phyloP scores from a whole-genome alignment of 2,329 filamentous ascomycete genomes.

The Arthrobotrys sinensis region DNA sequence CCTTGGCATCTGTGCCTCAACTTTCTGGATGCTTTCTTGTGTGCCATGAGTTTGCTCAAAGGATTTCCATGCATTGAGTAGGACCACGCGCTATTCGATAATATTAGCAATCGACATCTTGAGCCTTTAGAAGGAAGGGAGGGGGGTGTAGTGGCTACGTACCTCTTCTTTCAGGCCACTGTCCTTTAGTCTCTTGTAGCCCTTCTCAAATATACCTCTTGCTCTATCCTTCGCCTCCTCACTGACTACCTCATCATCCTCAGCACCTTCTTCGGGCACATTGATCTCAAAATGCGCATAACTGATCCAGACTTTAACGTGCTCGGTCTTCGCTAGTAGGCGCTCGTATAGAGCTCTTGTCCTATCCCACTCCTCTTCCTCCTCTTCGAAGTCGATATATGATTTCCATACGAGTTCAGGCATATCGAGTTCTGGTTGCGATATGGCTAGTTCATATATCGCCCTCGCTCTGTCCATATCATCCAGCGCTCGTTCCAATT shows the following conservation, averaged over 20 bases:
- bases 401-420: slow-evolving; percentile 97
- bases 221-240: slow-evolving; percentile 87
- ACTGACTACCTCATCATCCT: slow-evolving; percentile 77
- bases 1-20: slow-evolving; percentile 94
- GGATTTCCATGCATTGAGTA: slow-evolving; percentile 91
- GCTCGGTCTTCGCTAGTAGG: slow-evolving; percentile 92
- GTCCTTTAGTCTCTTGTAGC: slow-evolving; percentile 88
- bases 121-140: slow-evolving; percentile 11
- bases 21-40: slow-evolving; percentile 80
- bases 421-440: slow-evolving; percentile 90
- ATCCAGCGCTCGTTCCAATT: slow-evolving; percentile 90
- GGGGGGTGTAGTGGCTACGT: slow-evolving; percentile 63
- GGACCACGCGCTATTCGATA: slow-evolving; percentile 77
- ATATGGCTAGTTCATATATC: slow-evolving; percentile 91
- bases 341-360: slow-evolving; percentile 89
- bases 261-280: slow-evolving; percentile 79
- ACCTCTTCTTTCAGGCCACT: slow-evolving; percentile 90
- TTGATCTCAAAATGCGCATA: slow-evolving; percentile 99
- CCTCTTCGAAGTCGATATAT: slow-evolving; percentile 98
- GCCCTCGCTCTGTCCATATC: slow-evolving; percentile 88
- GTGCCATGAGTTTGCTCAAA: slow-evolving; percentile 91
- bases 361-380: slow-evolving; percentile 89
- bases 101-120: slow-evolving; percentile 65
- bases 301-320: slow-evolving; percentile 99
- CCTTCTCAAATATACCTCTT: slow-evolving; percentile 85